A percentile compares a stretch with the other conserved stretches of the same genome.
phyloP scores from a whole-genome alignment of 2,329 filamentous ascomycete genomes.

The Penicillium rolfsii region DNA sequence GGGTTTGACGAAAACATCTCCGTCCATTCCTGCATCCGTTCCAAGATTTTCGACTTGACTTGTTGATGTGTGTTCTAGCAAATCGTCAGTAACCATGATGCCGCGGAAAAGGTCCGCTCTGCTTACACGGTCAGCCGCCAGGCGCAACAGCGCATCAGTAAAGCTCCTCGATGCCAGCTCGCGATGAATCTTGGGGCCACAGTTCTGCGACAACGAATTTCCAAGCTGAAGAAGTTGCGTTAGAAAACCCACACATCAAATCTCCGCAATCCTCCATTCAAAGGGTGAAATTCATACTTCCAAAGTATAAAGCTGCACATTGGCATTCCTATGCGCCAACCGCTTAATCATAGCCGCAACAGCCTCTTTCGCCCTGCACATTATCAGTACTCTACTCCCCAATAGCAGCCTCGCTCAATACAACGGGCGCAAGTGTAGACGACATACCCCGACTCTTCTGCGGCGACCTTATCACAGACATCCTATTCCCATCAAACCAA shows the following conservation, averaged over 20 bases:
- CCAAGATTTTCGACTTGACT: slow-evolving; percentile 95
- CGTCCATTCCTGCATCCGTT: slow-evolving; percentile 94
- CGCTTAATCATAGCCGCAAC: slow-evolving; percentile 90
- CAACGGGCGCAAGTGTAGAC: not conserved
- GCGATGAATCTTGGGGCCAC: slow-evolving; percentile 81
- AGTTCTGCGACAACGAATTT: slow-evolving; percentile 91
- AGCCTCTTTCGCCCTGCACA: slow-evolving; percentile 71
- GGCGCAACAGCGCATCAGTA: slow-evolving; percentile 86
- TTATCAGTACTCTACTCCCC: slow-evolving; percentile 19
- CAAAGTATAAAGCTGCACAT: slow-evolving; percentile 93
- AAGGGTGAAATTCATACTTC: slow-evolving; percentile 59
- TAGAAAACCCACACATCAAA: slow-evolving; percentile 1
- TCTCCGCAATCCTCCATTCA: not conserved
- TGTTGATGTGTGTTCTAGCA: slow-evolving; percentile 83
- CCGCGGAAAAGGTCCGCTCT: not conserved
- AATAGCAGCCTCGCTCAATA: not conserved
- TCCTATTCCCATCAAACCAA: slow-evolving; percentile 46
- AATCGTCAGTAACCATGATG: not conserved
- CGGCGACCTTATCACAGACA: slow-evolving; percentile 62
- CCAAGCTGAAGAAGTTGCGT: slow-evolving; percentile 63
- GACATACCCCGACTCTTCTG: slow-evolving; percentile 54
- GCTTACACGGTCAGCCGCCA: slow-evolving; percentile 77
- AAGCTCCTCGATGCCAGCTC: slow-evolving; percentile 90
- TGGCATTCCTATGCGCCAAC: slow-evolving; percentile 89
- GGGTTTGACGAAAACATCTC: slow-evolving; percentile 90